Conservation (phyloP, 169 alveolate species). For the Cryptosporidium sp. region DNA sequence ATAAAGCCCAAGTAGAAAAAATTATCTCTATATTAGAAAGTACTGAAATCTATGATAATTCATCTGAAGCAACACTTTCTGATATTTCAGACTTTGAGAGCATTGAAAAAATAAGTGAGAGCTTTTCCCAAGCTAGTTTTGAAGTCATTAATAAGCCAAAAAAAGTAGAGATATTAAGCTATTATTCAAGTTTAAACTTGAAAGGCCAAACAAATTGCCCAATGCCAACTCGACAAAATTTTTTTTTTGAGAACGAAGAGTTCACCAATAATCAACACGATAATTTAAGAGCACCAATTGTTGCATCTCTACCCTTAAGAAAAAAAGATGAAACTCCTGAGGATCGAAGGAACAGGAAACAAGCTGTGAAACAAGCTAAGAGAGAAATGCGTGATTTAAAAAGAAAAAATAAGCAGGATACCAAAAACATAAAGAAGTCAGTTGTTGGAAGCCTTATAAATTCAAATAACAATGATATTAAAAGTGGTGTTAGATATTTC, state of each 20-base stretch:
- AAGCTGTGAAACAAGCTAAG: slow-evolving; percentile 85
- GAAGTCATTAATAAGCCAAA: slow-evolving; percentile 17
- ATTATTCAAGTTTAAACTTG: not conserved
- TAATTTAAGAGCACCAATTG: not conserved
- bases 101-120: not conserved
- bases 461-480: slow-evolving; percentile 27
- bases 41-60: slow-evolving; percentile 7
- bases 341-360: slow-evolving; percentile 84
- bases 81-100: not conserved
- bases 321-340: slow-evolving; percentile 85
- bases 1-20: slow-evolving; percentile 19
- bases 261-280: too few relatives aligned
- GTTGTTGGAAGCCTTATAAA: slow-evolving; percentile 15
- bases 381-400: slow-evolving; percentile 83
- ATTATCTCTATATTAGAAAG: slow-evolving; percentile 49
- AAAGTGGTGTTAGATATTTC: slow-evolving; percentile 58
- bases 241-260: not conserved
- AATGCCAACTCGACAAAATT: not conserved
- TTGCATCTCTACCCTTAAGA: slow-evolving; percentile 73
- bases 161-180: not conserved
- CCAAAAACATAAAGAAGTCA: slow-evolving; percentile 37
- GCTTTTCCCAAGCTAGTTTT: not conserved
- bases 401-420: slow-evolving; percentile 81
- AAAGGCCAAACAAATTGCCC: not conserved
- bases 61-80: not conserved